Evolutionary conservation across 495 filamentous ascomycete genomes (phyloP).

Genomic region (Cladorrhinum samala): DNA sequence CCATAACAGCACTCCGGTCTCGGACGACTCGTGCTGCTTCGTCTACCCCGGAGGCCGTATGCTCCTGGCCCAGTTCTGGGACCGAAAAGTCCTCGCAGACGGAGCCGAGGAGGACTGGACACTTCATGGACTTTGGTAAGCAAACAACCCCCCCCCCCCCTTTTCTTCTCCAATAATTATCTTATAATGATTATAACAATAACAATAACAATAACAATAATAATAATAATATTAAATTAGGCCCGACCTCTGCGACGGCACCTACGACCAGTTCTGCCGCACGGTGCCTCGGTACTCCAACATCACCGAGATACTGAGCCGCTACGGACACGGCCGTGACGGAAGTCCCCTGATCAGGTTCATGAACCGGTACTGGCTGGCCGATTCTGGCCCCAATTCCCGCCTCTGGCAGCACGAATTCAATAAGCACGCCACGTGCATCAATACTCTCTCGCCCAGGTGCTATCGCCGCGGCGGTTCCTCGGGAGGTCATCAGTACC

Average conservation of each 20-base stretch:
- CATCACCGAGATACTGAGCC: slow-evolving; percentile 60
- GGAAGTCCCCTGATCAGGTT: slow-evolving; percentile 59
- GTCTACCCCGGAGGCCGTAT: slow-evolving; percentile 74
- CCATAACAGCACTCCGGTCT: slow-evolving; percentile 34
- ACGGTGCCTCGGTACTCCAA: slow-evolving; percentile 60
- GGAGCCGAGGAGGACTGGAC: slow-evolving; percentile 73
- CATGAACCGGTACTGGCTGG: slow-evolving; percentile 76
- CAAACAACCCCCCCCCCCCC: neutral
- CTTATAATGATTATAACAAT: neutral
- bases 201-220: neutral
- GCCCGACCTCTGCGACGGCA: slow-evolving; percentile 85
- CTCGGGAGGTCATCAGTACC: too few relatives aligned
- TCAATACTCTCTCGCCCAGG: slow-evolving; percentile 61
- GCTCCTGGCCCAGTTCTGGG: slow-evolving; percentile 85
- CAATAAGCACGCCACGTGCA: slow-evolving; percentile 77
- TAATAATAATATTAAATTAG: slow-evolving; percentile 19
- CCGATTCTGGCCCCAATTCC: slow-evolving; percentile 51
- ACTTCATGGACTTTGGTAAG: slow-evolving; percentile 74
- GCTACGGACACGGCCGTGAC: slow-evolving; percentile 55
- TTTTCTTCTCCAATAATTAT: neutral
- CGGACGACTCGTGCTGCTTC: slow-evolving; percentile 70
- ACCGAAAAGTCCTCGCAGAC: slow-evolving; percentile 61
- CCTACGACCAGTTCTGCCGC: slow-evolving; percentile 69
- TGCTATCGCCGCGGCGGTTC: slow-evolving; percentile 65
- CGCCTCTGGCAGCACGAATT: slow-evolving; percentile 81